These are phyloP conservation scores for Scopulariopsis brevicaulis DNA, from an alignment of 2,329 filamentous ascomycete genomes.

Conservation along the genomic window DNA sequence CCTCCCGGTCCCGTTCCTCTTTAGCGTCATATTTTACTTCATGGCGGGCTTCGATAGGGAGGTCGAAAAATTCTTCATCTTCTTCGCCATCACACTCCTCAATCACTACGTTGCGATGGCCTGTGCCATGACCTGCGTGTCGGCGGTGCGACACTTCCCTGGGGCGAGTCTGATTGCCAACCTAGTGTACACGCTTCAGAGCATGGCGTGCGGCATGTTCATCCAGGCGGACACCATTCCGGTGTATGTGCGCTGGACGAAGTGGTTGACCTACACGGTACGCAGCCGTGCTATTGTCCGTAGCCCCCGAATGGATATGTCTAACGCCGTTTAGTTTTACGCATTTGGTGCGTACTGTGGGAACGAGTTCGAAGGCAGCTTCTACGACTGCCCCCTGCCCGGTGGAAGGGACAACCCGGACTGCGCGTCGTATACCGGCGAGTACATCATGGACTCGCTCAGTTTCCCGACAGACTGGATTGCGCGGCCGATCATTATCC, in stretches of 20 bases:
- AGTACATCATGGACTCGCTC: slow-evolving; percentile 57
- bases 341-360: slow-evolving; percentile 58
- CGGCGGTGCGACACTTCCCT: slow-evolving; percentile 54
- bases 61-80: slow-evolving; percentile 56
- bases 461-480: slow-evolving; percentile 60
- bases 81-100: slow-evolving; percentile 56
- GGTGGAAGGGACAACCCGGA: slow-evolving; percentile 51
- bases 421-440: slow-evolving; percentile 58
- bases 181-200: slow-evolving; percentile 60
- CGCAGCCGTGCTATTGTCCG: slow-evolving; percentile 14
- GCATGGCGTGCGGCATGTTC: slow-evolving; percentile 66
- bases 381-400: slow-evolving; percentile 60
- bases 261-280: slow-evolving; percentile 52
- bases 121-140: slow-evolving; percentile 58
- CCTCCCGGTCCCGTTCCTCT: slow-evolving; percentile 59
- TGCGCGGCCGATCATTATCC: slow-evolving; percentile 50
- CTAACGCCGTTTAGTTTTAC: slow-evolving; percentile 42
- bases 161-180: slow-evolving; percentile 64
- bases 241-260: slow-evolving; percentile 68
- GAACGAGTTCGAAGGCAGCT: slow-evolving; percentile 62
- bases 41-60: slow-evolving; percentile 63
- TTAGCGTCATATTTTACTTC: slow-evolving; percentile 63
- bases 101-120: slow-evolving; percentile 66
- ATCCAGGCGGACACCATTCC: slow-evolving; percentile 64
- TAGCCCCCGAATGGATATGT: not conserved